Percentiles rank a stretch among this genome's conserved stretches.
Conservation (phyloP, 1,139 yeast genomes). For the Kluyveromyces sp. region DNA sequence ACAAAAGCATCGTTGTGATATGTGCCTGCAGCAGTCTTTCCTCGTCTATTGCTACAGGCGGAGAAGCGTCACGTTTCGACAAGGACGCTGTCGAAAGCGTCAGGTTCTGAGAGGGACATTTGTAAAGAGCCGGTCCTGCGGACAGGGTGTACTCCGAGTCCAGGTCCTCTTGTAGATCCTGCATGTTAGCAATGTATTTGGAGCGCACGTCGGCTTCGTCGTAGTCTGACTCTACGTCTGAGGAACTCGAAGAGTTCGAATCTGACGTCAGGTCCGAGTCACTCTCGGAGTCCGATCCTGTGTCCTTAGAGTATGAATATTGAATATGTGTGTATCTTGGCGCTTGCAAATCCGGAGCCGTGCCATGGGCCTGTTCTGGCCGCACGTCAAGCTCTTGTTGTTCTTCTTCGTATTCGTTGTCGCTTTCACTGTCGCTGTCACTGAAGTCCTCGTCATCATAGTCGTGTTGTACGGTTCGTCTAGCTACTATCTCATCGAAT, state of each 20-base stretch:
- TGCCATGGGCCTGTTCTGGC: too few relatives aligned
- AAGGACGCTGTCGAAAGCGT: slow-evolving; percentile 1
- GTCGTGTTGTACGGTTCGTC: slow-evolving; percentile 6
- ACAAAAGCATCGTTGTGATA: neutral
- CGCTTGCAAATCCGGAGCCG: too few relatives aligned
- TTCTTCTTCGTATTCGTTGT: slow-evolving; percentile 11
- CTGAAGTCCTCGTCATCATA: slow-evolving; percentile 11
- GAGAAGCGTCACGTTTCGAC: neutral
- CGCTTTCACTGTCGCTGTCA: slow-evolving; percentile 11
- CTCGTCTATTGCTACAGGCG: neutral
- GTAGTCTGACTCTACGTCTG: slow-evolving; percentile 2
- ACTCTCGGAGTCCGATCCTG: slow-evolving; percentile 1
- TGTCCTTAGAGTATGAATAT: neutral
- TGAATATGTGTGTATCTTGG: neutral
- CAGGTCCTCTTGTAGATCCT: slow-evolving; percentile 3
- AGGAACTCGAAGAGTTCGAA: neutral
- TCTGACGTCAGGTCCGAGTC: neutral
- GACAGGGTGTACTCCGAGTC: slow-evolving; percentile 1
- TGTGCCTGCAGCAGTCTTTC: neutral
- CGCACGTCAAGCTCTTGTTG: too few relatives aligned
- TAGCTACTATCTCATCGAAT: neutral
- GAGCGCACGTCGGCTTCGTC: slow-evolving; percentile 4
- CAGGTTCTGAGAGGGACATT: slow-evolving; percentile 5
- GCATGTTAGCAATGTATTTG: neutral
- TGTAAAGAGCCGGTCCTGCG: slow-evolving; percentile 3